Percentiles rank a stretch among this genome's conserved stretches.
phyloP scores from a whole-genome alignment of 345 rosid genomes.

The Clausena lansium region DNA sequence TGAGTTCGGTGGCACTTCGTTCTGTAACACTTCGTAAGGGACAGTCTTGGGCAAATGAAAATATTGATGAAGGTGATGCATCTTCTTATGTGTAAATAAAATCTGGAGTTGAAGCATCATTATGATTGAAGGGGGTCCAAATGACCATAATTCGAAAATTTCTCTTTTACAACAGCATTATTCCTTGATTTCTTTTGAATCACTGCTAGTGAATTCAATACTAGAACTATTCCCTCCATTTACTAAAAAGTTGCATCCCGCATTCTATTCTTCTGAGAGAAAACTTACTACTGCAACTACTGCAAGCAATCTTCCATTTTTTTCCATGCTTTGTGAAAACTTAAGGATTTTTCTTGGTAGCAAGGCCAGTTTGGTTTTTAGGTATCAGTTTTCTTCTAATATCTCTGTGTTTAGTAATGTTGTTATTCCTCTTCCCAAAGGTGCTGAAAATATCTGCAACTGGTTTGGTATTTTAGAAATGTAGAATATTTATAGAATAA shows the following conservation, averaged over 20 bases:
- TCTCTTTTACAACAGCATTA: neutral
- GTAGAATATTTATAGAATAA: neutral
- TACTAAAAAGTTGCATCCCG: neutral
- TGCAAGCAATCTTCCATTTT: neutral
- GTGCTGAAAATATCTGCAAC: neutral
- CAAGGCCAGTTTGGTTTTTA: neutral
- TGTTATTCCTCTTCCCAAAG: neutral
- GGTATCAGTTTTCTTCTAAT: neutral
- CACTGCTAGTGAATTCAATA: neutral
- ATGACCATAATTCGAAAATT: neutral
- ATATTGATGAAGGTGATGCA: slow-evolving; percentile 76
- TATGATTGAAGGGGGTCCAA: neutral
- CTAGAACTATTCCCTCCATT: neutral
- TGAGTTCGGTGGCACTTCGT: slow-evolving; percentile 70
- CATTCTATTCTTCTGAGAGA: neutral
- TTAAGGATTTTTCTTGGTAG: neutral
- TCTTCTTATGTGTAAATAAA: slow-evolving; percentile 15
- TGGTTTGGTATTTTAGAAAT: slow-evolving; percentile 7
- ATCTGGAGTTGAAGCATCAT: slow-evolving; percentile 9
- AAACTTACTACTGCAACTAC: neutral
- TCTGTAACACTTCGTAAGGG: slow-evolving; percentile 87
- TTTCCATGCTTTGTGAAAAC: neutral
- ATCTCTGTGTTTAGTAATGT: neutral
- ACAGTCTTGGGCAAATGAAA: slow-evolving; percentile 86
- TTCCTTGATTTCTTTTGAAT: slow-evolving; percentile 3